Evolutionary conservation across 2,329 filamentous ascomycete species (phyloP).

Genomic region (Fusarium globosum): DNA sequence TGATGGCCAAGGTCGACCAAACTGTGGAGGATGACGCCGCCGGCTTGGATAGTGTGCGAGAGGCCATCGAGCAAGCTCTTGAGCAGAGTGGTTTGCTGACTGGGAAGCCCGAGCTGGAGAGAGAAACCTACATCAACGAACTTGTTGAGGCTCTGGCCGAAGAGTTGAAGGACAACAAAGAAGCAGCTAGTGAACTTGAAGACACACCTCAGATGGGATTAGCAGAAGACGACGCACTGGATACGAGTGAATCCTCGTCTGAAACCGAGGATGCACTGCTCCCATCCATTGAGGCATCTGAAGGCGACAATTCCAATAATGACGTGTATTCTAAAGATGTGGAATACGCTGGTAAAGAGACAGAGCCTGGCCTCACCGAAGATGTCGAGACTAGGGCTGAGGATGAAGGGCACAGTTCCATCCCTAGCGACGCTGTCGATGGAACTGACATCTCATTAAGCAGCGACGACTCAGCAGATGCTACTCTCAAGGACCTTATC

Average conservation of each 20-base stretch:
- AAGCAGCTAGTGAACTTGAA: slow-evolving; percentile 29
- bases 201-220: slow-evolving; percentile 14
- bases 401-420: not conserved
- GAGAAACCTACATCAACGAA: slow-evolving; percentile 60
- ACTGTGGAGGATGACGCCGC: slow-evolving; percentile 68
- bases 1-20: slow-evolving; percentile 66
- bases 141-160: slow-evolving; percentile 61
- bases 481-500: slow-evolving; percentile 61
- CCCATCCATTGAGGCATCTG: not conserved
- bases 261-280: not conserved
- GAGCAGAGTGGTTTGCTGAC: slow-evolving; percentile 64
- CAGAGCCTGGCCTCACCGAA: not conserved
- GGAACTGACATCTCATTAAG: not conserved
- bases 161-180: slow-evolving; percentile 45
- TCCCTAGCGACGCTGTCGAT: not conserved
- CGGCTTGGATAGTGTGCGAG: slow-evolving; percentile 62
- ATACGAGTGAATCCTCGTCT: not conserved
- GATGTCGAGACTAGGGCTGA: not conserved
- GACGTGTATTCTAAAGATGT: not conserved
- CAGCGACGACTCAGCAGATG: slow-evolving; percentile 11
- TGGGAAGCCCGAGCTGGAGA: slow-evolving; percentile 58
- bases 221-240: not conserved
- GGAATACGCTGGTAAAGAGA: not conserved
- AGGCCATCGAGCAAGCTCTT: slow-evolving; percentile 66
- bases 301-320: not conserved